Base-by-base conservation (phyloP, 225 moss, liverwort and hornwort species). In the Asterella californica region DNA sequence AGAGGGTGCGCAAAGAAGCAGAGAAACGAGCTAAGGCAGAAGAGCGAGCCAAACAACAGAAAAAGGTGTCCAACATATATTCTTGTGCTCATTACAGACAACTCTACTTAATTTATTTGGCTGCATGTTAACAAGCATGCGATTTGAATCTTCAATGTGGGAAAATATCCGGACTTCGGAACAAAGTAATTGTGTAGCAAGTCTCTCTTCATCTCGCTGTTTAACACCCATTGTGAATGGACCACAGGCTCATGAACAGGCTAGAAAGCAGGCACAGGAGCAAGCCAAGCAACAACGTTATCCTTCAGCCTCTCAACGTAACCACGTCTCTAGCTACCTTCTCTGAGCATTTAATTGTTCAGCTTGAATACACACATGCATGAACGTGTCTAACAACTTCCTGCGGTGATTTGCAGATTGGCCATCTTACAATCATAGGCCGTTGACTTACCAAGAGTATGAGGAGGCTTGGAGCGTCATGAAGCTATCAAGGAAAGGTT, bases 391-490 rank as follows among this genome's bases (percentile, higher is more conserved):
- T 65, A 33, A 27, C 65, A 32, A 32, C 10, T 10, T 2, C 15
- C 14, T 24, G 30, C 33, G 12, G 21, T 14, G 46, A 9, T 75
- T 72, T 33, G 71, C 55, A 77, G 54, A 71, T 74, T 75, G 79
- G 76, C 61, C 68, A 60, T 52, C 81, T 32, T 80, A 80, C 49
- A 38, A 70, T 70, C 45, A 66, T 15, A 84, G 69, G 59, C 19
- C 48, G 9, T n/a, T 83, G 81, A 83, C 80, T 0, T 85, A 85
- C 59, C 70, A 80, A 70, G 83, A 88, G 79, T 88, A 85, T 36
- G 85, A 88, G 74, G 81, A 88, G 15, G 81, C 76, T 32, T 88
- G 88, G 88, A 76, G 79, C 46, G 8, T 59, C 5, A 71, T 88
- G 22, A 83, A 79, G 79, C 15, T 71, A 33, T 76, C 83, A 37